Percentiles rank a stretch among this genome's conserved stretches.
Conservation (phyloP, 2,329 filamentous ascomycete species). For the Sporothrix humicola region DNA sequence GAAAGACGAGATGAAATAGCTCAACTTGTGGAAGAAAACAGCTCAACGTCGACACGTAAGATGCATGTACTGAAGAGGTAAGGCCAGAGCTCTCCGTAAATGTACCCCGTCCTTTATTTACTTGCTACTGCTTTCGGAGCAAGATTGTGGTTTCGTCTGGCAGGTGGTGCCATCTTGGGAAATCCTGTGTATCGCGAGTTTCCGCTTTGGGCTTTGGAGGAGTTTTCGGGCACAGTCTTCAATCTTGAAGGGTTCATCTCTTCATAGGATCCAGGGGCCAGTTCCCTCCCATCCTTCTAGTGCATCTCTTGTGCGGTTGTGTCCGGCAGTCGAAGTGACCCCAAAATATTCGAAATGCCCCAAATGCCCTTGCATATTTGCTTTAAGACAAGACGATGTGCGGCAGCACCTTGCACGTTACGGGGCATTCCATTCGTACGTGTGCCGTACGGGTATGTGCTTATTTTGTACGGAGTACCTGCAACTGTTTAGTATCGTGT, state of each 20-base stretch:
- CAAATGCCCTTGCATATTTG: neutral
- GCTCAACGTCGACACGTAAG: neutral
- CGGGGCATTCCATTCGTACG: neutral
- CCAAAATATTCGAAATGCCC: neutral
- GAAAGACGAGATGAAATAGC: neutral
- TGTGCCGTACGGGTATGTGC: too few relatives aligned
- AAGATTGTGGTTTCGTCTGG: too few relatives aligned
- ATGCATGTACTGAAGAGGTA: neutral
- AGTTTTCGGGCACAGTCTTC: too few relatives aligned
- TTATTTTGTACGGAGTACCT: neutral
- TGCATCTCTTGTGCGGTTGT: slow-evolving; percentile 17
- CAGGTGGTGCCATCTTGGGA: neutral
- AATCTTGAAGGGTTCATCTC: neutral
- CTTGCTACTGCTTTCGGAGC: neutral
- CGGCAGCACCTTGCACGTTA: slow-evolving; percentile 1
- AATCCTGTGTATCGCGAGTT: slow-evolving; percentile 22
- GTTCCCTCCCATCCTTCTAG: slow-evolving; percentile 3
- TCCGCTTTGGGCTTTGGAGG: slow-evolving; percentile 2
- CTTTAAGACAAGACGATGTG: slow-evolving; percentile 9
- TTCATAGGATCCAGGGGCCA: neutral
- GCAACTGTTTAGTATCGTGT: neutral
- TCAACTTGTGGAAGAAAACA: neutral
- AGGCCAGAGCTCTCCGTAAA: neutral
- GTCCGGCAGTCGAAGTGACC: slow-evolving; percentile 12
- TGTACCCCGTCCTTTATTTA: neutral